Base-by-base conservation (phyloP, 768 basidiomycete genomes). In the Sporobolomyces roseus region DNA sequence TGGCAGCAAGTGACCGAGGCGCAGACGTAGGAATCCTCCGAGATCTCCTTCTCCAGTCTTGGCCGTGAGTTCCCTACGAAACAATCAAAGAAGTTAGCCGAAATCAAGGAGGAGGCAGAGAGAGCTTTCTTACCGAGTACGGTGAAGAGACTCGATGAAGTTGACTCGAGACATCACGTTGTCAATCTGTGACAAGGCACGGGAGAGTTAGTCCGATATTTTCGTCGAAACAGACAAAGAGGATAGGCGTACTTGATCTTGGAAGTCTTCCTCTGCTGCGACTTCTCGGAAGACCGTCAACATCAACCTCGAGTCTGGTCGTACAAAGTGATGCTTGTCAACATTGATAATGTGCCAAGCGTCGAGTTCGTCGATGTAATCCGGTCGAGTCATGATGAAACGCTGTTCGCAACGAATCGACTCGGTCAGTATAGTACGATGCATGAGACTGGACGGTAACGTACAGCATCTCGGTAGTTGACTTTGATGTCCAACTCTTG, bases 141-240 rank as follows among this genome's bases (percentile, higher is more conserved):
- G 83, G 71, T 89, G 88, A 65, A 91, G 76, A 77, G 87, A 88
- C 79, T 93, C 91, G 74, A 93, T 93, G 78, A 89, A 87, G 77
- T 91, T 88, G 46, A 93, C 85, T 19, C 92, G 82, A 66, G 84
- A 84, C 56, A 88, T 82, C 8, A 91, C 90, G 59, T 81, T 82
- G 68, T 90, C 83, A 23, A 91, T 82, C 41, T 86, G 43, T 38
- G 17, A 36, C 17, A n/a, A 27, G 6, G 35, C 21, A n/a, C n/a
- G n/a, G 2, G 43, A 49, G 23, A 33, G 33, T 17, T n/a, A 23
- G 17, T 41, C 38, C 9, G 9, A 41, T 17, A 41, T 41, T 17
- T 9, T 9, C 17, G 21, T 29, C n/a, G 63, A 58, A 35, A 27
- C 30, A 60, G 30, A 19, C n/a, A 45, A 10, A 35, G 33, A 29